Percentiles rank a stretch among this genome's conserved stretches.
Conservation (phyloP, 2,329 filamentous ascomycete species). For the Calonectria ilicicola region DNA sequence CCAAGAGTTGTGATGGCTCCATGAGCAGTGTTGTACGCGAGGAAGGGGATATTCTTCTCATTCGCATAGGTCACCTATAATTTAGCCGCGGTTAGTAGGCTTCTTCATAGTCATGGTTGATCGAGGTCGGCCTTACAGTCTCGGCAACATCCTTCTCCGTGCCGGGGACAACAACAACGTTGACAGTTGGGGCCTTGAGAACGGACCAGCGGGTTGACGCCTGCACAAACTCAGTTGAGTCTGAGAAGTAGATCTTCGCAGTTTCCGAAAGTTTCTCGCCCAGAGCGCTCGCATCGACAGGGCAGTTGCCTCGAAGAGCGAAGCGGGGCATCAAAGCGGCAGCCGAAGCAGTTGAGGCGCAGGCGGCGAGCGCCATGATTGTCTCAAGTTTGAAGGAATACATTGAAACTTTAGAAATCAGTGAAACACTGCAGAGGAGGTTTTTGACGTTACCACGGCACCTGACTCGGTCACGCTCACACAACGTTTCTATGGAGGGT, state of each 20-base stretch:
- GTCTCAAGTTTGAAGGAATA: constrained; percentile 35
- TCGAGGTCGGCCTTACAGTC: constrained; percentile 50
- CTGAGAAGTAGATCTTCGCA: constrained; percentile 57
- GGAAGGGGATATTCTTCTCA: constrained; percentile 59
- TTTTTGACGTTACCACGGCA: not conserved
- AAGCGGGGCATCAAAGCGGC: constrained; percentile 24
- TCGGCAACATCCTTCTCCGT: constrained; percentile 62
- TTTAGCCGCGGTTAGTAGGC: not conserved
- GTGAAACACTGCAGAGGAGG: not conserved
- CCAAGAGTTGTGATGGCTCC: constrained; percentile 63
- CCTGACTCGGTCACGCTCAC: not conserved
- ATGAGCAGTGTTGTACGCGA: constrained; percentile 65
- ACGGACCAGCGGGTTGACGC: constrained; percentile 60
- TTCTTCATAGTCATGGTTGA: too few relatives aligned
- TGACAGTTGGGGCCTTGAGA: constrained; percentile 55
- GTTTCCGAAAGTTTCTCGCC: constrained; percentile 48
- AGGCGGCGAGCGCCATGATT: constrained; percentile 42
- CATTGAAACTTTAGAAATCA: constrained; percentile 24
- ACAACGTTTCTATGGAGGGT: not conserved
- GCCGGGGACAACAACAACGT: constrained; percentile 59
- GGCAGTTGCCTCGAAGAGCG: constrained; percentile 33
- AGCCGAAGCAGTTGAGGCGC: constrained; percentile 38
- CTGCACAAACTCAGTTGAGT: constrained; percentile 51
- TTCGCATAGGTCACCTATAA: constrained; percentile 57
- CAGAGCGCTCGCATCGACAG: constrained; percentile 39